Conservation (phyloP, 139 green algal species). For the Volvox africanus region DNA sequence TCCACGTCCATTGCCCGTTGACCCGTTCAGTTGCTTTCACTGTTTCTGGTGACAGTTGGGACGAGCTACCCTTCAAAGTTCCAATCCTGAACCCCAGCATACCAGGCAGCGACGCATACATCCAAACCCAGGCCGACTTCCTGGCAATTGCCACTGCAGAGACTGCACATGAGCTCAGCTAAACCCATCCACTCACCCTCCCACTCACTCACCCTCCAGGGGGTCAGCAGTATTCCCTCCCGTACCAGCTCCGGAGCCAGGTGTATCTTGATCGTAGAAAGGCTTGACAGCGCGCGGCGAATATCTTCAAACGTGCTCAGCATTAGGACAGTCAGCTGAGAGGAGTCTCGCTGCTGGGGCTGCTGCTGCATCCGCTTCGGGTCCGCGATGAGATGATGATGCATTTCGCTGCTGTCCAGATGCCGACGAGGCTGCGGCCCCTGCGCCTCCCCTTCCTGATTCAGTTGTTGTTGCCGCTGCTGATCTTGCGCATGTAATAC, state of each 20-base stretch:
- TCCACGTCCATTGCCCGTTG: too few relatives aligned
- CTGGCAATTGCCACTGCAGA: too few relatives aligned
- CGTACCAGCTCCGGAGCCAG: constrained; percentile 13
- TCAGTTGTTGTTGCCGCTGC: background rate
- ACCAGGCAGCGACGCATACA: too few relatives aligned
- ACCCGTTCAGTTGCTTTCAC: too few relatives aligned
- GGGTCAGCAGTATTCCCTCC: background rate
- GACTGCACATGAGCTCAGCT: too few relatives aligned
- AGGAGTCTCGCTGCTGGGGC: background rate
- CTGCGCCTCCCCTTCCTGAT: background rate
- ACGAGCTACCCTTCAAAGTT: too few relatives aligned
- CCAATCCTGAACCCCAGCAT: too few relatives aligned
- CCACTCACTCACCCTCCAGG: constrained; percentile 15
- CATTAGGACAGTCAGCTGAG: constrained; percentile 6
- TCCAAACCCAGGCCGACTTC: too few relatives aligned
- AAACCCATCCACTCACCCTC: background rate
- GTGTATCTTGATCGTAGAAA: background rate
- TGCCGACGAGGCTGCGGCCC: background rate
- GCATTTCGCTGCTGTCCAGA: too few relatives aligned
- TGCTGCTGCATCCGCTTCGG: background rate
- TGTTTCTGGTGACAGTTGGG: too few relatives aligned
- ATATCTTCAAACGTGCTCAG: constrained; percentile 13
- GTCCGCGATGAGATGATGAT: too few relatives aligned
- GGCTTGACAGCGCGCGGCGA: background rate
- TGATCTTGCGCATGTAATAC: background rate